Evolutionary conservation across 768 basidiomycete species (phyloP), one percentile per base, ranked within the genome.

Genomic region (Lactifluus pinguis): DNA sequence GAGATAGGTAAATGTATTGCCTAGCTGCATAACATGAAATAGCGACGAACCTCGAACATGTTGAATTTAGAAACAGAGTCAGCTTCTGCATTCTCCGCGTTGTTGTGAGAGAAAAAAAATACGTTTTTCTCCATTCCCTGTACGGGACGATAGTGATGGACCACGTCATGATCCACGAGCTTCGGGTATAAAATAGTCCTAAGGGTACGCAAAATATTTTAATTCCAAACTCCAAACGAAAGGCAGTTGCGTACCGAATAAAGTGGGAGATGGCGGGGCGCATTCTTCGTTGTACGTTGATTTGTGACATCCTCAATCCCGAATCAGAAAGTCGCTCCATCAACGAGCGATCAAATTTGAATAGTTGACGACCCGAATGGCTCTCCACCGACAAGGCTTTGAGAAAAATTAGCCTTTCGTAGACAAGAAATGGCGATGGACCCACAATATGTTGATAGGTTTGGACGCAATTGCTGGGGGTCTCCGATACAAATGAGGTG

Each of bases 401-500:
- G 38, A 29, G n/a, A 32, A 21, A 41, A 11, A 51, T 66, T 15
- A 65, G 44, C 8, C 21, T 32, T 8, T n/a, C n/a, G 7, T 15
- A 14, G 25, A 11, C 3, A 11, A 49, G 8, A 44, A 14, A 39
- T 10, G 9, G 10, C 17, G 17, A 13, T 17, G 11, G 38, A 69
- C 80, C 30, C 59, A 87, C 87, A 62, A 61, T 76, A 89, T 17
- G 81, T 86, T 38, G 82, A 81, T 49, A 89, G 61, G 0, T 77
- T 87, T 0, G 85, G 88, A 1, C 89, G 80, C 1, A 92, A 76
- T 71, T 91, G 89, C 2, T 80, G 75, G 6, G 89, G 89, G 63
- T 92, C 89, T 0, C 89, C 89, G n/a, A 91, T 89, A 47, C 84
- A 74, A 59, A 92, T 88, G 21, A 91, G 73, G 42, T 91, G 88